Percentiles rank a stretch among this genome's conserved stretches.
These are phyloP conservation scores for Huntiella decipiens DNA, from an alignment of 2,329 filamentous ascomycete species.

Conservation along the genomic window DNA sequence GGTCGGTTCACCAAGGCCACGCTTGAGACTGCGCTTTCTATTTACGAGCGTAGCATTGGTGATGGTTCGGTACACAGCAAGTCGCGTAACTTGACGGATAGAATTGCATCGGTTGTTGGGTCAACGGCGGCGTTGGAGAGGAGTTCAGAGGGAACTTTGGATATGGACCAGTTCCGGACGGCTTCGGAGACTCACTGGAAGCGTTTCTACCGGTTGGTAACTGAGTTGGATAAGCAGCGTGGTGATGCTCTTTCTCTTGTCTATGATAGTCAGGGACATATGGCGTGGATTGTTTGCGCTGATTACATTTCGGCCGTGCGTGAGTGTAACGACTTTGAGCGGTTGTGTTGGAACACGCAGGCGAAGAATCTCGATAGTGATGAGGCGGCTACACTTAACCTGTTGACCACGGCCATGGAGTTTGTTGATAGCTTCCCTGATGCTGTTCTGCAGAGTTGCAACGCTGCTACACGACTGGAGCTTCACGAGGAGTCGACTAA, in stretches of 20 bases:
- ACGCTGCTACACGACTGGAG: constrained; percentile 49
- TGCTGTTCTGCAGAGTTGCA: constrained; percentile 47
- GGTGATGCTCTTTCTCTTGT: constrained; percentile 64
- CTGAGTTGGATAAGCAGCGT: constrained; percentile 71
- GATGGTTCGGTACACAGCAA: constrained; percentile 22
- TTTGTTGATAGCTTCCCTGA: constrained; percentile 56
- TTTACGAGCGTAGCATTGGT: constrained; percentile 52
- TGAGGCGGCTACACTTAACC: constrained; percentile 34
- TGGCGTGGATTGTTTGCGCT: constrained; percentile 70
- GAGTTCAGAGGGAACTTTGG: constrained; percentile 42
- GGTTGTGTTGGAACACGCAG: constrained; percentile 34
- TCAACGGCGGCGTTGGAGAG: constrained; percentile 48
- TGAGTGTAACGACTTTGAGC: constrained; percentile 60
- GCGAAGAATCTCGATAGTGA: constrained; percentile 26
- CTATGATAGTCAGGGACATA: constrained; percentile 48
- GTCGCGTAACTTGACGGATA: constrained; percentile 48
- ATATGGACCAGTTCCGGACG: constrained; percentile 55
- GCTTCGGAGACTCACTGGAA: constrained; percentile 74
- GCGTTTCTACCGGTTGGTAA: constrained; percentile 67
- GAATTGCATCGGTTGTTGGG: constrained; percentile 53
- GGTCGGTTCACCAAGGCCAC: constrained; percentile 64
- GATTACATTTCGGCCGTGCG: constrained; percentile 66
- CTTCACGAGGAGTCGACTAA: constrained; percentile 54
- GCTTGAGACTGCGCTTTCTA: constrained; percentile 62
- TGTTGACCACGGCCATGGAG: constrained; percentile 49